Base-by-base conservation (phyloP, 2,329 filamentous ascomycete genomes). In the Drechslerella dactyloides region DNA sequence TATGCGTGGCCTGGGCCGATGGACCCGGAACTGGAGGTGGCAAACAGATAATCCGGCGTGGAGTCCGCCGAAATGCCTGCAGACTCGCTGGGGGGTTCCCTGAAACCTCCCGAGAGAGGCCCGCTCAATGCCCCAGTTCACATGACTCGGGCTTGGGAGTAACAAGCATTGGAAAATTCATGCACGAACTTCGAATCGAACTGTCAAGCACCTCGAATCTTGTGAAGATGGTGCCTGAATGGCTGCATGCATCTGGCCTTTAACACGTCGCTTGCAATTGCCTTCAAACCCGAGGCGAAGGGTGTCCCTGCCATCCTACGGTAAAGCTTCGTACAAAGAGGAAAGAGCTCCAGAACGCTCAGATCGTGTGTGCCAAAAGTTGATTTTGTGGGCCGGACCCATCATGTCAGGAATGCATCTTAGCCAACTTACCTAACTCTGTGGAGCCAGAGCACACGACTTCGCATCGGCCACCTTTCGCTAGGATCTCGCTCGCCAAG, bases 41-140 rank as follows among this genome's bases (percentile, higher is more conserved):
- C 65, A 63, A 69, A 69, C 52, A 62, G 65, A 69, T 69, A 69
- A 69, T 69, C 65, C 65, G 55, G 50, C 21, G 33, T 55, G 55
- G 48, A 54, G 42, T 23, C n/a, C 42, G 10, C 21, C 57, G 15
- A 37, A 23, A 51, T 5, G 44, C 37, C n/a, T 42, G 37, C 37
- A 48, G n/a, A 23, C 6, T 10, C 30, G 21, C 66, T 46, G 35
- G 58, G 46, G 57, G 44, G 53, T 42, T 30, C 66, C 66, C 59
- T 70, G 58, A 55, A 70, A 63, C 35, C 48, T 53, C 33, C 57
- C 40, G 17, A 19, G 15, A 19, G n/a, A 10, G 15, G 19, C 17
- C n/a, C 19, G 44, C 17, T 19, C 17, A 48, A 19, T 42, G n/a
- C 37, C 4, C 5, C 19, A 48, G 4, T 48, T 48, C 44, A 48